phyloP scores from a whole-genome alignment of 2,329 filamentous ascomycete species.

The Cordyceps cateniannulata region DNA sequence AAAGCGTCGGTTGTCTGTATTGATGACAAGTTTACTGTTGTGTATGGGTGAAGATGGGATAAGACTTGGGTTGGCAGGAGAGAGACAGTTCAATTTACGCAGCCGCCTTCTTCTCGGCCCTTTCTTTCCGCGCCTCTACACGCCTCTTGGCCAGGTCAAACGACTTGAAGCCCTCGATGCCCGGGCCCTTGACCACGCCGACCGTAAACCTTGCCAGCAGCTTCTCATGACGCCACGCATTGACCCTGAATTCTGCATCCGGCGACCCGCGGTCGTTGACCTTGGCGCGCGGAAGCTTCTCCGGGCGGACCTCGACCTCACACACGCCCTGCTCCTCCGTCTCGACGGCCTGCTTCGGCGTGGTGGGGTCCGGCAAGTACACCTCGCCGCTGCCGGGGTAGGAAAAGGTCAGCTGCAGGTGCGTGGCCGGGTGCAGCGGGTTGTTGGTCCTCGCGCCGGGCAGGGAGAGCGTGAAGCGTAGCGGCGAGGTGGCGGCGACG shows the following conservation, averaged over 20 bases:
- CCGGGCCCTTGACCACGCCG: not conserved
- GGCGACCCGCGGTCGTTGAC: slow-evolving; percentile 1
- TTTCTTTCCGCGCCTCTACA: not conserved
- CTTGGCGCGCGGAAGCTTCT: not conserved
- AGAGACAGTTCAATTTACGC: no score
- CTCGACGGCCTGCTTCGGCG: not conserved
- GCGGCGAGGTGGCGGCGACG: not conserved
- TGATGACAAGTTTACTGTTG: no score
- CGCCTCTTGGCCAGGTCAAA: not conserved
- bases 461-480: not conserved
- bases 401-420: not conserved
- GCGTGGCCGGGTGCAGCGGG: slow-evolving; percentile 2
- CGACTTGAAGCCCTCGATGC: not conserved
- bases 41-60: no score
- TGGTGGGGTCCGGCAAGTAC: not conserved
- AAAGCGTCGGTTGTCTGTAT: no score
- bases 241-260: not conserved
- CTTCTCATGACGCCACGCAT: not conserved
- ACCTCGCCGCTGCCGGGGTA: not conserved
- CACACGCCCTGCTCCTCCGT: not conserved
- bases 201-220: not conserved
- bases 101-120: not conserved
- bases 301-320: not conserved
- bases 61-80: no score
- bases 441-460: not conserved